A percentile compares a stretch with the other conserved stretches of the same genome.
These are phyloP conservation scores for Penicillium sp. DNA, from an alignment of 2,329 filamentous ascomycete species.

Conservation along the genomic window DNA sequence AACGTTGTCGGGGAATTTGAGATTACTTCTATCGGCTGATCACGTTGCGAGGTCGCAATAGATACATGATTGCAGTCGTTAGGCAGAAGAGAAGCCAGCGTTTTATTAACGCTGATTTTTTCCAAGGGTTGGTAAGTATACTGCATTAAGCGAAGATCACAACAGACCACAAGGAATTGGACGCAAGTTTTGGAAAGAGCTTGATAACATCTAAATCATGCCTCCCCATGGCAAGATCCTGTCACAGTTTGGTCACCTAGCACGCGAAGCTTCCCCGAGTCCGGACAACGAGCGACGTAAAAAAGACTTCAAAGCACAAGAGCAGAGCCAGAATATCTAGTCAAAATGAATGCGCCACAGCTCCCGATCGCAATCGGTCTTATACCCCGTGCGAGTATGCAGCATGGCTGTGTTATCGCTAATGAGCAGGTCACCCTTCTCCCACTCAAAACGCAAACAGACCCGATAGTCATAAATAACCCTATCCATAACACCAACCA, in stretches of 20 bases:
- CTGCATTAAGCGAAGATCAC: not conserved
- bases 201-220: not conserved
- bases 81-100: not conserved
- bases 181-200: not conserved
- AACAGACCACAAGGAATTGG: not conserved
- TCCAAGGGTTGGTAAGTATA: too few species aligned
- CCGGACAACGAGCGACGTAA: not conserved
- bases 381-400: slow-evolving; percentile 28
- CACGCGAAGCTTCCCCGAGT: not conserved
- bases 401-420: slow-evolving; percentile 48
- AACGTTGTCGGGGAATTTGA: not conserved
- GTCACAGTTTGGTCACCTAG: not conserved
- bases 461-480: slow-evolving; percentile 53
- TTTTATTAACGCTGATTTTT: not conserved
- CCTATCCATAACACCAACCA: slow-evolving; percentile 42
- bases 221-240: not conserved
- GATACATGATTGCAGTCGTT: too few species aligned
- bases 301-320: not conserved
- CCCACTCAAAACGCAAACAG: slow-evolving; percentile 53
- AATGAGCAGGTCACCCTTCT: slow-evolving; percentile 55
- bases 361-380: slow-evolving; percentile 24
- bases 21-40: not conserved
- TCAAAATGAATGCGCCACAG: slow-evolving; percentile 30
- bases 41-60: too few species aligned
- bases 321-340: slow-evolving; percentile 1